Base-by-base conservation (phyloP, 805 yeast species). In the Kregervanrija fluxuum region DNA sequence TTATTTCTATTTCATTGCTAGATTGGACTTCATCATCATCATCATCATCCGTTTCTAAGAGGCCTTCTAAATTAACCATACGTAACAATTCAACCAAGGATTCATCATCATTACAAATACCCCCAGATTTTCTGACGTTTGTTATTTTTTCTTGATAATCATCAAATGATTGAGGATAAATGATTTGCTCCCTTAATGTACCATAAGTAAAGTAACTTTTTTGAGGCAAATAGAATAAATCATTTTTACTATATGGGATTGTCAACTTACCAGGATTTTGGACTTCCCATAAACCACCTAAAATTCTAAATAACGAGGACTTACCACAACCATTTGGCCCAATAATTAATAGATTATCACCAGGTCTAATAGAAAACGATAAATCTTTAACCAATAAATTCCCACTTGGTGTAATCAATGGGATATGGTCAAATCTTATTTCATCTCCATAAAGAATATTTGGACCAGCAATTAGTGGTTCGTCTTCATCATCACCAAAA, bases 301-400 rank as follows among this genome's bases (percentile, higher is more conserved):
- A 73, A 56, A 90, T 77, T 59, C 98, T 76, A 63, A 90, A 90
- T 46, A 90, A 68, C 0, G 97, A 90, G 0, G 96, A 89, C 65
- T 90, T 90, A 28, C 98, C 98, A 50, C 95, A 85, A 1, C 98
- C 98, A 59, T 90, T 90, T 11, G 97, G 97, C 0, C 98, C 98
- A 9, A 91, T 89, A 59, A 90, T 89, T 43, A 90, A 71, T 41
- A 90, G 69, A 63, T 90, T 93, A 42, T 89, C 82, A 33, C 96
- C 96, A 32, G 78, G 83, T 49, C 82, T 76, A 43, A 90, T 76
- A 41, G 81, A 74, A 62, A 90, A 89, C 28, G 77, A 70, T 54
- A 90, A 70, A 34, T 77, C 74, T 37, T 76, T 70, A 16, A 85
- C 81, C 38, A 90, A 69, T 0, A 81, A 73, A 37, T 85, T 90